Percentiles rank a stretch among this genome's conserved stretches.
These are phyloP conservation scores for Hygrophoropsis aurantiaca DNA, from an alignment of 768 basidiomycete genomes.

Conservation along the genomic window DNA sequence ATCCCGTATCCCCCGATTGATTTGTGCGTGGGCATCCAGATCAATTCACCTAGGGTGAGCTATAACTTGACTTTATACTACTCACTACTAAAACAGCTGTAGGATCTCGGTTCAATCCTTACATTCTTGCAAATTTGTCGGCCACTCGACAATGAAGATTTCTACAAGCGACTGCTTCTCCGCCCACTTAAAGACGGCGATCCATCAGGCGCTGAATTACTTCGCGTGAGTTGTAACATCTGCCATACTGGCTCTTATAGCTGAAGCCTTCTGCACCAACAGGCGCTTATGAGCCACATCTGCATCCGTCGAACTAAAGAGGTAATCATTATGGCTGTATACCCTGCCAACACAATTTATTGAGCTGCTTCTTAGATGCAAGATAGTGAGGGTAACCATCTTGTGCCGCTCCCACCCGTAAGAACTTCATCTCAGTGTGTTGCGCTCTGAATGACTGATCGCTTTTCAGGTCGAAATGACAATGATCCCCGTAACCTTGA, in stretches of 20 bases:
- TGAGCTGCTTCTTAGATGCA: constrained; percentile 63
- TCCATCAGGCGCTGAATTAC: constrained; percentile 63
- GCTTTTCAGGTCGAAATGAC: constrained; percentile 70
- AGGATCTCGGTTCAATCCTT: constrained; percentile 87
- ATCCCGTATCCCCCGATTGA: not conserved
- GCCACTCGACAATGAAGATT: constrained; percentile 81
- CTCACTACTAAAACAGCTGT: constrained; percentile 1
- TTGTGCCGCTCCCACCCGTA: constrained; percentile 77
- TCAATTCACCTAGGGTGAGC: constrained; percentile 74
- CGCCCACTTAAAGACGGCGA: constrained; percentile 75
- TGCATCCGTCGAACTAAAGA: constrained; percentile 87
- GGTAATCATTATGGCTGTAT: constrained; percentile 37
- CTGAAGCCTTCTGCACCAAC: constrained; percentile 8
- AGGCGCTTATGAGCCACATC: constrained; percentile 76
- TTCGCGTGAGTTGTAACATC: constrained; percentile 49
- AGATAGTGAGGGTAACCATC: constrained; percentile 67
- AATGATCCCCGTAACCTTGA: constrained; percentile 65
- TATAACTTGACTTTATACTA: not conserved
- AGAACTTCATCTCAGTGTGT: constrained; percentile 8
- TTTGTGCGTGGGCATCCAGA: constrained; percentile 38
- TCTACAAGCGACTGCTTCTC: constrained; percentile 76
- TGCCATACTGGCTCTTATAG: not conserved
- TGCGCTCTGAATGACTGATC: not conserved
- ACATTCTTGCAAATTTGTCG: constrained; percentile 84
- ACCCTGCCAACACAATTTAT: not conserved